A percentile compares a stretch with the other conserved stretches of the same genome.
phyloP scores from a whole-genome alignment of 495 filamentous ascomycete genomes.

The Parmelia sp. region DNA sequence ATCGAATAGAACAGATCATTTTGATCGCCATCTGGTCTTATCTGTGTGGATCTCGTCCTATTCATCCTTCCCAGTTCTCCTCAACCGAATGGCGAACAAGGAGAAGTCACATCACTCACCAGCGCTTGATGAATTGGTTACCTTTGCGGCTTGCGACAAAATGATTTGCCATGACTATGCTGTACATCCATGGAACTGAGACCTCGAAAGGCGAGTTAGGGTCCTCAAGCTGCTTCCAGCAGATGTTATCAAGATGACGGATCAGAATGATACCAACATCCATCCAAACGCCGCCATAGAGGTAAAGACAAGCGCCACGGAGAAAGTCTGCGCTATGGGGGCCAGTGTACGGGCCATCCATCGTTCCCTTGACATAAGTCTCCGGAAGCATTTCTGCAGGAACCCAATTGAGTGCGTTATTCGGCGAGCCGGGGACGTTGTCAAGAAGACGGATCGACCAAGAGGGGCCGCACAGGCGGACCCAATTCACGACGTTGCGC shows the following conservation, averaged over 20 bases:
- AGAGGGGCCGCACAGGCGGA: background rate
- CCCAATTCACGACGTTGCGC: background rate
- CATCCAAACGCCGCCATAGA: conserved; percentile 4
- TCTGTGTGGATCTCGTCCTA: background rate
- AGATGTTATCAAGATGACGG: background rate
- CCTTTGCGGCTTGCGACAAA: conserved; percentile 26
- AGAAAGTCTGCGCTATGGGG: background rate
- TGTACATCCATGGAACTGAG: conserved; percentile 7
- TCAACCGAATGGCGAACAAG: background rate
- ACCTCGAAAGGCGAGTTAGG: background rate
- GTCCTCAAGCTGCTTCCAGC: conserved; percentile 2
- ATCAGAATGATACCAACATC: conserved; percentile 7
- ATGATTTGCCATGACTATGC: conserved; percentile 18
- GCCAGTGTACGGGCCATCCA: background rate
- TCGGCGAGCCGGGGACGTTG: background rate
- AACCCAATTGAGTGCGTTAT: background rate
- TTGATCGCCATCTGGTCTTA: background rate
- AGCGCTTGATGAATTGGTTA: conserved; percentile 8
- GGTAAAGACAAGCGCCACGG: background rate
- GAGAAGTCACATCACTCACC: background rate
- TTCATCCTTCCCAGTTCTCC: background rate
- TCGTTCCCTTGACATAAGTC: conserved; percentile 1
- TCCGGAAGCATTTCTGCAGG: background rate
- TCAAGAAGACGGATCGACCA: conserved; percentile 4
- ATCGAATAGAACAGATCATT: background rate